A percentile compares a stretch with the other conserved stretches of the same genome.
These are phyloP conservation scores for Pichia pseudocactophila DNA, from an alignment of 805 yeast genomes.

Conservation along the genomic window DNA sequence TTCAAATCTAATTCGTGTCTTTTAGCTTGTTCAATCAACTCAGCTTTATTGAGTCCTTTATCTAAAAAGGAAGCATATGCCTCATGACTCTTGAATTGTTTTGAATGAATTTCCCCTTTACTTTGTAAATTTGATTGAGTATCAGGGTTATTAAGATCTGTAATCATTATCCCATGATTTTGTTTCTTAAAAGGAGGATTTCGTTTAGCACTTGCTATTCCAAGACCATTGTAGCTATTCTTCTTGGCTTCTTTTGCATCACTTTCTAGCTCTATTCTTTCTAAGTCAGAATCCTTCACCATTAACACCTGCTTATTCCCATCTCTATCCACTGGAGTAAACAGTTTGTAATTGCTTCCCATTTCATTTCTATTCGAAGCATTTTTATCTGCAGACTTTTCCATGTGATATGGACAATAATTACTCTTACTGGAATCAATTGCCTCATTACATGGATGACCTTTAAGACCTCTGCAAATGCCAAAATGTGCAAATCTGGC, in stretches of 20 bases:
- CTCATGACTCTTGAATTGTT: slow-evolving; percentile 31
- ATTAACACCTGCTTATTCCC: slow-evolving; percentile 37
- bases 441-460: slow-evolving; percentile 48
- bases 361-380: slow-evolving; percentile 70
- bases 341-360: slow-evolving; percentile 47
- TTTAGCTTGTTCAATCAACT: slow-evolving; percentile 32
- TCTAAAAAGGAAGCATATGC: slow-evolving; percentile 45
- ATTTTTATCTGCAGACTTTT: slow-evolving; percentile 40
- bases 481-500: slow-evolving; percentile 67
- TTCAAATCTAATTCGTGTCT: slow-evolving; percentile 31
- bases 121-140: slow-evolving; percentile 8
- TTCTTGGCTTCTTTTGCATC: slow-evolving; percentile 21
- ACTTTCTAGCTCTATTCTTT: neutral
- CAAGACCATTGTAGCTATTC: neutral
- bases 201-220: slow-evolving; percentile 1
- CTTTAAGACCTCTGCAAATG: slow-evolving; percentile 48
- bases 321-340: slow-evolving; percentile 41
- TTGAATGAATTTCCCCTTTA: slow-evolving; percentile 8
- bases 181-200: neutral
- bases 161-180: neutral
- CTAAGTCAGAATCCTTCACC: slow-evolving; percentile 12
- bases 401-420: slow-evolving; percentile 68
- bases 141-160: slow-evolving; percentile 14
- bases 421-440: slow-evolving; percentile 45
- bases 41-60: slow-evolving; percentile 39